Conservation (phyloP, 495 filamentous ascomycete genomes). For the Hyaloscypha bicolor region DNA sequence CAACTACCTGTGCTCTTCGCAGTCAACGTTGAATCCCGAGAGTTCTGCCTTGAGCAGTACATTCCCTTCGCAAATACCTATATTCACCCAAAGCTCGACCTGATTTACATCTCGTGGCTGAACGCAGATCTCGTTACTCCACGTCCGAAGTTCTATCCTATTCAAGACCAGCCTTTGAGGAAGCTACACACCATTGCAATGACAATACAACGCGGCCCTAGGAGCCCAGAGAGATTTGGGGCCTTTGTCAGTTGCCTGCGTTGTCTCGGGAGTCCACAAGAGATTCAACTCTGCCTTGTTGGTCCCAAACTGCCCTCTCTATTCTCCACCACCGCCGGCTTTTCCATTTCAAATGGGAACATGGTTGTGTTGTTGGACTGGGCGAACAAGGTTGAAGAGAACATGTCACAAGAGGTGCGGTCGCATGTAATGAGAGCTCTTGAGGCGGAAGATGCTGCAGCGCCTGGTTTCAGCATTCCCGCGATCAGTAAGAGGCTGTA, state of each 20-base stretch:
- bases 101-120: constrained; percentile 22
- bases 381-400: constrained; percentile 6
- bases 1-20: constrained; percentile 16
- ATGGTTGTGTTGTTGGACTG: constrained; percentile 8
- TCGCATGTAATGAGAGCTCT: constrained; percentile 15
- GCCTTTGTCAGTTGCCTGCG: constrained; percentile 9
- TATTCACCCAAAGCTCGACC: constrained; percentile 20
- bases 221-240: constrained; percentile 13
- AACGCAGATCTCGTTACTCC: background rate
- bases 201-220: constrained; percentile 13
- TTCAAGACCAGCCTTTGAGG: constrained; percentile 5
- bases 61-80: constrained; percentile 19
- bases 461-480: constrained; percentile 14
- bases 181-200: constrained; percentile 20
- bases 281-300: constrained; percentile 11
- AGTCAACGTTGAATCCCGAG: constrained; percentile 17
- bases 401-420: constrained; percentile 8
- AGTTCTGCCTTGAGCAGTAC: constrained; percentile 19
- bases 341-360: constrained; percentile 20
- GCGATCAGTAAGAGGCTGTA: constrained; percentile 13
- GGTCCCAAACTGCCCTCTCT: constrained; percentile 3
- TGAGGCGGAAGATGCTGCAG: background rate
- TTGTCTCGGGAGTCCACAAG: constrained; percentile 11
- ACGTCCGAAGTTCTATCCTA: constrained; percentile 1
- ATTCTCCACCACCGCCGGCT: background rate